phyloP scores from a whole-genome alignment of 495 filamentous ascomycete genomes.

The Aspergillus kassunensis region DNA sequence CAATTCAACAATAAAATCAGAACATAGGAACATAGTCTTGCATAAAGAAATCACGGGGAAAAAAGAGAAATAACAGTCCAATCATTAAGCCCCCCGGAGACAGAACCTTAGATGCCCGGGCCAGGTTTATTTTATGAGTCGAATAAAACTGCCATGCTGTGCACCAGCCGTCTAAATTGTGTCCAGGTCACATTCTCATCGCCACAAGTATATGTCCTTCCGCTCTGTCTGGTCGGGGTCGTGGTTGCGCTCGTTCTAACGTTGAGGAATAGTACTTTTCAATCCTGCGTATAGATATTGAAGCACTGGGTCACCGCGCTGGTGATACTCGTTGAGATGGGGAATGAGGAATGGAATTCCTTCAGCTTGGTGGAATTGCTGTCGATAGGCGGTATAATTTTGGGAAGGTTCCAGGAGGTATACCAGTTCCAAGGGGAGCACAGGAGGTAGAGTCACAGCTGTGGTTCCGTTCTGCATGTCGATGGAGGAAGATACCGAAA shows the following conservation, averaged over 20 bases:
- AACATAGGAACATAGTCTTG: not conserved
- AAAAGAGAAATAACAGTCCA: too few species aligned
- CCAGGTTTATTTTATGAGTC: not conserved
- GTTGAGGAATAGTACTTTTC: not conserved
- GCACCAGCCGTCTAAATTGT: not conserved
- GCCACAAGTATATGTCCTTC: not conserved
- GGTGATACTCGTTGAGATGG: slow-evolving; percentile 34
- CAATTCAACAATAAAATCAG: not conserved
- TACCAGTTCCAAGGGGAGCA: slow-evolving; percentile 23
- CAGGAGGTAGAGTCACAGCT: slow-evolving; percentile 21
- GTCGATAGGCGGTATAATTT: slow-evolving; percentile 36
- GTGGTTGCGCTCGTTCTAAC: not conserved
- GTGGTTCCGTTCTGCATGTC: slow-evolving; percentile 13
- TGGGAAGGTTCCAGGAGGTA: slow-evolving; percentile 26
- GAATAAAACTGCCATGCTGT: not conserved
- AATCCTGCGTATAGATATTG: slow-evolving; percentile 30
- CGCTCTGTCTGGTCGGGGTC: not conserved
- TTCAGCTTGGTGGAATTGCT: slow-evolving; percentile 26
- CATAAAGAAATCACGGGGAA: not conserved
- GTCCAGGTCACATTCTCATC: not conserved
- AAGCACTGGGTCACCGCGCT: slow-evolving; percentile 28
- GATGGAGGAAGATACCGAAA: slow-evolving; percentile 20
- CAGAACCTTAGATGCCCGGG: not conserved
- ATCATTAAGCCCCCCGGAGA: not conserved
- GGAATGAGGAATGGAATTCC: slow-evolving; percentile 42